Evolutionary conservation across 495 filamentous ascomycete species (phyloP).

Genomic region (Xylaria cubensis): DNA sequence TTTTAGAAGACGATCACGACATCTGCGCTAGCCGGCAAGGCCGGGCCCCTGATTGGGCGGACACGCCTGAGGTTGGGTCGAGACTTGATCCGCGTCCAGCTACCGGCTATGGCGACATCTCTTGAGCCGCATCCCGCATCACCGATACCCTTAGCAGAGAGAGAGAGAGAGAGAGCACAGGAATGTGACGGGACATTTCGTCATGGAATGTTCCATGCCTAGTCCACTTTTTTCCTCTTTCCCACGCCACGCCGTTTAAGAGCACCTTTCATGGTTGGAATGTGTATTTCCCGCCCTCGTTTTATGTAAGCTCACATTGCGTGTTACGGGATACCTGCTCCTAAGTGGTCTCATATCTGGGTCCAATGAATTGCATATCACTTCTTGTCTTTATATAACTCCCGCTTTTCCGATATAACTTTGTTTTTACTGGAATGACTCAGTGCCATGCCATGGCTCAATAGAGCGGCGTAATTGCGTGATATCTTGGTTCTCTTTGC

Average conservation of each 20-base stretch:
- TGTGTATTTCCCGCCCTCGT: background rate
- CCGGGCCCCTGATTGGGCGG: conserved; percentile 40
- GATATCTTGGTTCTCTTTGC: conserved; percentile 15
- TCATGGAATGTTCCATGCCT: background rate
- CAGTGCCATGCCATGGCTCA: background rate
- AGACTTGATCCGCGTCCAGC: background rate
- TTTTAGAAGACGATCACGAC: conserved; percentile 47
- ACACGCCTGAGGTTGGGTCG: conserved; percentile 12
- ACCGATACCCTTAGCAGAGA: conserved; percentile 25
- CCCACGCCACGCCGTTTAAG: background rate
- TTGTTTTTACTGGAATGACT: background rate
- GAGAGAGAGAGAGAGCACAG: too few relatives aligned
- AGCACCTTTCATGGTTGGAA: background rate
- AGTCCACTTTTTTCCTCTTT: conserved; percentile 22
- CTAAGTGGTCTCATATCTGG: conserved; percentile 5
- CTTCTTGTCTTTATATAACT: conserved; percentile 4
- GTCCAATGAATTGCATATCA: conserved; percentile 6
- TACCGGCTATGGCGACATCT: conserved; percentile 31
- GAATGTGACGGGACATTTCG: conserved; percentile 7
- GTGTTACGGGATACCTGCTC: conserved; percentile 15
- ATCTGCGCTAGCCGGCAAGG: conserved; percentile 44
- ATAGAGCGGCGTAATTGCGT: conserved; percentile 16
- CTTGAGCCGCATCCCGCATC: conserved; percentile 24
- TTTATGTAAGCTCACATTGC: conserved; percentile 12
- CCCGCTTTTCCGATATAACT: background rate